Conservation (phyloP, 2,329 filamentous ascomycete genomes). For the Bipolaris oryzae region DNA sequence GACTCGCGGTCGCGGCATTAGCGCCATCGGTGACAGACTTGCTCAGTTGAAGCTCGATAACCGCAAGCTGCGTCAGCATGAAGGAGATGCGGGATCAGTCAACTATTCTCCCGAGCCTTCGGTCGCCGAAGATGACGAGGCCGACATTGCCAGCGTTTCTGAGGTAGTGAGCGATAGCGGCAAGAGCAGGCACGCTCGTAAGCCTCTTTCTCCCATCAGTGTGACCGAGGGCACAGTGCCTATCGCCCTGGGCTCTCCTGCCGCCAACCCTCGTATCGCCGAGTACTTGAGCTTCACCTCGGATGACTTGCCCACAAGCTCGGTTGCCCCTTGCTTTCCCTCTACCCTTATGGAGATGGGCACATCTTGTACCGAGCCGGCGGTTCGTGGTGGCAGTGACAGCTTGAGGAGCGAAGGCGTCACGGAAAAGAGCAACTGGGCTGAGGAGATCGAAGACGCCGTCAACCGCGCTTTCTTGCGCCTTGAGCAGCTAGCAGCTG, state of each 20-base stretch:
- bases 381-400: slow-evolving; percentile 14
- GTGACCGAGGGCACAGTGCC: slow-evolving; percentile 25
- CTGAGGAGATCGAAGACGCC: slow-evolving; percentile 37
- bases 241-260: slow-evolving; percentile 37
- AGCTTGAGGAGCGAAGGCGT: slow-evolving; percentile 36
- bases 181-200: slow-evolving; percentile 19
- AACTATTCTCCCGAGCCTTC: slow-evolving; percentile 27
- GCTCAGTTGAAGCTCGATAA: slow-evolving; percentile 62
- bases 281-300: slow-evolving; percentile 40
- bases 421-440: slow-evolving; percentile 44
- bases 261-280: slow-evolving; percentile 34
- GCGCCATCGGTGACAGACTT: slow-evolving; percentile 87
- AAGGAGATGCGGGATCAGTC: slow-evolving; percentile 27
- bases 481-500: slow-evolving; percentile 43
- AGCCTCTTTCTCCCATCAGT: slow-evolving; percentile 12
- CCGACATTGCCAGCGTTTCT: slow-evolving; percentile 23
- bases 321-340: slow-evolving; percentile 21
- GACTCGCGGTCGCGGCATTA: slow-evolving; percentile 60
- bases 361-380: slow-evolving; percentile 12
- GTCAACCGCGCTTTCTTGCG: slow-evolving; percentile 30
- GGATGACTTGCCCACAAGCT: slow-evolving; percentile 31
- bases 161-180: slow-evolving; percentile 26
- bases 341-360: slow-evolving; percentile 23
- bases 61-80: slow-evolving; percentile 17
- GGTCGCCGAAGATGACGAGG: slow-evolving; percentile 24